Base-by-base conservation (phyloP, 129 eudicot genomes). In the Rutidosis leptorrhynchoides region DNA sequence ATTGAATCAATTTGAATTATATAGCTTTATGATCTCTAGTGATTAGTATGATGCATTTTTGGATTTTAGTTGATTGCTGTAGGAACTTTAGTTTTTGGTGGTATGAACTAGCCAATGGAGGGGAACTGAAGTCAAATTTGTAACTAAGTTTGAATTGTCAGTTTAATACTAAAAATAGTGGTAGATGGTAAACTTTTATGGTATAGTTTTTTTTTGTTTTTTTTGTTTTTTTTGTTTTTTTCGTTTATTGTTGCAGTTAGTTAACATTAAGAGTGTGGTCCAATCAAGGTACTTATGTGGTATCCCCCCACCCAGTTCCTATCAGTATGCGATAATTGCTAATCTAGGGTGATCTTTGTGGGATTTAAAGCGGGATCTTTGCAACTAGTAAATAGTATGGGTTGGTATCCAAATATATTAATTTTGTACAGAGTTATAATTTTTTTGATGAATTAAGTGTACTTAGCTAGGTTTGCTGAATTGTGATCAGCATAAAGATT, bases 51-150 rank as follows among this genome's bases (percentile, higher is more conserved):
- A 40, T 40, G 46, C 16, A 10, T 40, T 11, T 40, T 40, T 40
- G 46, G 46, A 40, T 59, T 25, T 70, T 70, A 27, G 58, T 58
- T 58, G 46, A 68, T 40, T 70, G 67, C 37, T 70, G 67, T 30
- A 70, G 32, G 58, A 51, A 27, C n/a, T 43, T 57, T 16, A 53
- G 64, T 56, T 40, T 56, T 55, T 69, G 65, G 35, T 69, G 28
- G 54, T 40, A 37, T 37, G 15, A 32, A 15, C 21, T 45, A 24
- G 55, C 35, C 40, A 68, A 58, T 35, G 35, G 15, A 68, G 24
- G 24, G 8, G 64, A 55, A 68, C 24, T 54, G 17, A 57, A 69
- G 8, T 57, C 21, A 37, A n/a, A 37, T 56, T 16, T 25, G 19
- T 1, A 19, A 37, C 28, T 24, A 48, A 48, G 71, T 28, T 62